These are phyloP conservation scores for Aspergillus thermomutatus DNA, from an alignment of 2,329 filamentous ascomycete genomes.

Conservation along the genomic window DNA sequence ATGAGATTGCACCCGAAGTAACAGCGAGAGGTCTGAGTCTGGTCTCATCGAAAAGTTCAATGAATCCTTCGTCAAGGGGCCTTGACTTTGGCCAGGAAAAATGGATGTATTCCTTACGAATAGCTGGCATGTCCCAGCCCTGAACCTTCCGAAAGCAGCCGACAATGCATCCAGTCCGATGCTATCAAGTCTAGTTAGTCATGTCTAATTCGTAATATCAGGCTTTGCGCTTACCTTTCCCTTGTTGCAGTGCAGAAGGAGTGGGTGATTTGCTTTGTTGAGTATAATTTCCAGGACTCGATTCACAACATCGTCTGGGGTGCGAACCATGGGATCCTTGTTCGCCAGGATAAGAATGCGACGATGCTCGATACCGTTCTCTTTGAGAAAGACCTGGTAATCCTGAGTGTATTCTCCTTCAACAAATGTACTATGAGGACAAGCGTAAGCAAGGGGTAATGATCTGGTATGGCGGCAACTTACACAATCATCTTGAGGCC, in stretches of 20 bases:
- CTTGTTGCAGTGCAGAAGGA: conserved; percentile 90
- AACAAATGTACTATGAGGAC: conserved; percentile 55
- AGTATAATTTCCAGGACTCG: conserved; percentile 69
- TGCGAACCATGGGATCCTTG: conserved; percentile 67
- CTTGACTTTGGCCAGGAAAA: conserved; percentile 55
- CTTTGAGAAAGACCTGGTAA: conserved; percentile 59
- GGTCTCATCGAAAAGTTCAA: conserved; percentile 22
- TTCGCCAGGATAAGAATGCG: conserved; percentile 82
- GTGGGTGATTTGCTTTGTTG: conserved; percentile 69
- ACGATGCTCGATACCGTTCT: conserved; percentile 67
- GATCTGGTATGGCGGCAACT: conserved; percentile 28
- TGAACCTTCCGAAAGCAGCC: conserved; percentile 72
- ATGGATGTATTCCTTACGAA: conserved; percentile 69
- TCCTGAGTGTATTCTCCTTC: conserved; percentile 54
- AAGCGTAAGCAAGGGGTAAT: neutral
- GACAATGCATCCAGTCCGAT: conserved; percentile 87
- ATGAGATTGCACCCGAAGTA: conserved; percentile 14
- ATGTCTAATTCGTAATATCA: neutral
- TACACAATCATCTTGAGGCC: conserved; percentile 77
- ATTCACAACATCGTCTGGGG: conserved; percentile 64
- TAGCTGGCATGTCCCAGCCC: conserved; percentile 60
- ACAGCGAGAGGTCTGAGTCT: conserved; percentile 17
- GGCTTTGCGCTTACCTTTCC: conserved; percentile 59
- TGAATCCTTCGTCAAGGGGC: conserved; percentile 29
- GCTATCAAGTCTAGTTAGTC: conserved; percentile 45